These are phyloP conservation scores for Trichoderma brevicompactum DNA, from an alignment of 2,329 filamentous ascomycete species.

Conservation along the genomic window DNA sequence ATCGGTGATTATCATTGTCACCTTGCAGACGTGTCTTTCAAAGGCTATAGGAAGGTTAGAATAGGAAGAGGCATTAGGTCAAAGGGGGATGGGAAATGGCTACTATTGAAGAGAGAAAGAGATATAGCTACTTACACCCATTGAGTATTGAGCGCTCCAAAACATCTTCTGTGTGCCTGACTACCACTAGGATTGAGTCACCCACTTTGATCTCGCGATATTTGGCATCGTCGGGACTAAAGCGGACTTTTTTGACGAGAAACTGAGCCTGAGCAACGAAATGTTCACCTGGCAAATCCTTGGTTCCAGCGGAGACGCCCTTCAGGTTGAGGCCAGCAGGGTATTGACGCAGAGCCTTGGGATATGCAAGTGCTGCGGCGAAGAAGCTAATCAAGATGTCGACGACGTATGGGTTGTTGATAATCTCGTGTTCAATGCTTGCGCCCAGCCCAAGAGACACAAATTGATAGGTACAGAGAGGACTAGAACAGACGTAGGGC, in stretches of 20 bases:
- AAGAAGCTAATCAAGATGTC: constrained; percentile 85
- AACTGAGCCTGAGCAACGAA: constrained; percentile 20
- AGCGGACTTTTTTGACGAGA: constrained; percentile 3
- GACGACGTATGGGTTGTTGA: constrained; percentile 78
- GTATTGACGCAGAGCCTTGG: constrained; percentile 48
- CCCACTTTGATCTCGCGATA: not conserved
- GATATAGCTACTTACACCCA: constrained; percentile 7
- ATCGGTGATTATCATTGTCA: not conserved
- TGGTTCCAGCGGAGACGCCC: constrained; percentile 33
- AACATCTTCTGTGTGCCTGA: not conserved
- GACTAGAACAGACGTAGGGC: constrained; percentile 76
- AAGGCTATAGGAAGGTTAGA: constrained; percentile 4
- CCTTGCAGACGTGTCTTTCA: constrained; percentile 24
- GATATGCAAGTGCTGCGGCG: constrained; percentile 59
- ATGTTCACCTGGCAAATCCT: not conserved
- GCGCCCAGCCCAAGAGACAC: constrained; percentile 84
- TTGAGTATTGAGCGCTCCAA: not conserved
- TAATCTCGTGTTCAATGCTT: constrained; percentile 82
- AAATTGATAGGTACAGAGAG: constrained; percentile 85
- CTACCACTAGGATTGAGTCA: constrained; percentile 9
- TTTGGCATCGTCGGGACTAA: not conserved
- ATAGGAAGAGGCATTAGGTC: not conserved
- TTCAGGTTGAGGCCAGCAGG: constrained; percentile 50
- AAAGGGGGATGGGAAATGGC: too few relatives aligned
- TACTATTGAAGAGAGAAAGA: not conserved